Percentiles rank a stretch among this genome's conserved stretches.
Evolutionary conservation across 768 basidiomycete species (phyloP).

Genomic region (Hygrophorus pudorinus): DNA sequence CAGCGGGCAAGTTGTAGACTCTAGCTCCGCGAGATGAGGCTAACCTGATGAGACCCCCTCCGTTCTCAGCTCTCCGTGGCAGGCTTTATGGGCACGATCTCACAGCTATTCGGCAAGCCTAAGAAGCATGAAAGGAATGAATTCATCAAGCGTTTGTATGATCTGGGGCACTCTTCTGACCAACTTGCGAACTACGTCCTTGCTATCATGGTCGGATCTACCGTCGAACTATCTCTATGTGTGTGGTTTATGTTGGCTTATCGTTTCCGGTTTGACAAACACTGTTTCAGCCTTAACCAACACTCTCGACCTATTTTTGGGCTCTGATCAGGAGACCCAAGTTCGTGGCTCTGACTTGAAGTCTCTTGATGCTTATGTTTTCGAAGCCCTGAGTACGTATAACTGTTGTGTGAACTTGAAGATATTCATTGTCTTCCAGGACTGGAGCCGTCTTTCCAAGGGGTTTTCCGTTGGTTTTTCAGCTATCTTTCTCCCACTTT

Average conservation of each 20-base stretch:
- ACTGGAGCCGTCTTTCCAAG: conserved; percentile 63
- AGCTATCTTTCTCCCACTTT: background rate
- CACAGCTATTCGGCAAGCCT: conserved; percentile 34
- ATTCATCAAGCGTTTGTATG: conserved; percentile 47
- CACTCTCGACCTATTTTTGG: conserved; percentile 54
- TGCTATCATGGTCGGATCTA: conserved; percentile 57
- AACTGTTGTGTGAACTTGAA: background rate
- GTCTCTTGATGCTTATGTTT: conserved; percentile 43
- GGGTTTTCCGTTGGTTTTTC: conserved; percentile 45
- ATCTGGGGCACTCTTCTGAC: conserved; percentile 46
- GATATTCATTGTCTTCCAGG: conserved; percentile 29
- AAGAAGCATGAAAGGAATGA: conserved; percentile 39
- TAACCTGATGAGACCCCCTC: conserved; percentile 19
- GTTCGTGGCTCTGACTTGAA: conserved; percentile 28
- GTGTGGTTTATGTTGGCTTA: conserved; percentile 10
- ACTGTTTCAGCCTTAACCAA: conserved; percentile 46
- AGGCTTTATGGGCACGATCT: conserved; percentile 34
- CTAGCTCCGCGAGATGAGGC: background rate
- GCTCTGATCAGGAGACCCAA: conserved; percentile 29
- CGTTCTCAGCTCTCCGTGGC: conserved; percentile 26
- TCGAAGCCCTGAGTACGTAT: conserved; percentile 63
- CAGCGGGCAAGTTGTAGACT: conserved; percentile 28
- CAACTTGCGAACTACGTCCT: conserved; percentile 60
- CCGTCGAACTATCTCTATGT: conserved; percentile 66
- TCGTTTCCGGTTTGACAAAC: background rate